Base-by-base conservation (phyloP, 2,329 filamentous ascomycete genomes). In the Aspergillus spinulosporus region DNA sequence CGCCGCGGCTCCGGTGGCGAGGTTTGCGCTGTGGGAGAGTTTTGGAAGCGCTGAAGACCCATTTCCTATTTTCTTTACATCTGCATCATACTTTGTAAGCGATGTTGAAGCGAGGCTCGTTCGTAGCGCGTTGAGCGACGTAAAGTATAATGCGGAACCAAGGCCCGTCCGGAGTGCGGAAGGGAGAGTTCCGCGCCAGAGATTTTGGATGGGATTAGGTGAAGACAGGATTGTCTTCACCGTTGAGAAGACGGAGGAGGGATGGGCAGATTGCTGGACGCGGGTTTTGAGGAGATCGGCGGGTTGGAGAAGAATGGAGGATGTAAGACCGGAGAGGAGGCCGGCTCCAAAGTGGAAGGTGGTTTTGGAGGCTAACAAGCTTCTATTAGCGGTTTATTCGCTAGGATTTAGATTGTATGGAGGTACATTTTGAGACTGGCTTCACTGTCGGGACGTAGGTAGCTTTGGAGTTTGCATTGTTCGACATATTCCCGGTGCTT, bases 281-380 rank as follows among this genome's bases (percentile, higher is more conserved):
- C 94, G 88, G 31, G 94, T 99, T 76, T 99, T 99, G 71, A 99
- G 86, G 3, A 99, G 87, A 76, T 99, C 94, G 68, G 94, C 89
- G 28, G 94, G 94, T 74, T 99, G 94, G 12, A 99, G 84, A 54
- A 97, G 86, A 58, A 96, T 86, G 54, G 94, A 92, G 51, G 92
- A 94, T 62, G 90, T 84, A 49, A 96, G 82, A 66, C 94, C 94
- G 5, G 92, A 97, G 68, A 85, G 85, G 54, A 97, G 84, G 61
- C 94, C 94, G 61, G 92, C 93, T 64, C 88, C 76, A 74, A 97
- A 96, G 77, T 97, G 94, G 72, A 90, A 92, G 63, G 84, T 69
- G 4, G 76, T 74, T 67, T 76, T 75, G 21, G 73, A 74, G 48
- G 72, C 74, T 76, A 42, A 21, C 21, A 21, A 21, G 21, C 21